phyloP scores from a whole-genome alignment of 2,329 filamentous ascomycete genomes.

The Verticillium albo-atrum region DNA sequence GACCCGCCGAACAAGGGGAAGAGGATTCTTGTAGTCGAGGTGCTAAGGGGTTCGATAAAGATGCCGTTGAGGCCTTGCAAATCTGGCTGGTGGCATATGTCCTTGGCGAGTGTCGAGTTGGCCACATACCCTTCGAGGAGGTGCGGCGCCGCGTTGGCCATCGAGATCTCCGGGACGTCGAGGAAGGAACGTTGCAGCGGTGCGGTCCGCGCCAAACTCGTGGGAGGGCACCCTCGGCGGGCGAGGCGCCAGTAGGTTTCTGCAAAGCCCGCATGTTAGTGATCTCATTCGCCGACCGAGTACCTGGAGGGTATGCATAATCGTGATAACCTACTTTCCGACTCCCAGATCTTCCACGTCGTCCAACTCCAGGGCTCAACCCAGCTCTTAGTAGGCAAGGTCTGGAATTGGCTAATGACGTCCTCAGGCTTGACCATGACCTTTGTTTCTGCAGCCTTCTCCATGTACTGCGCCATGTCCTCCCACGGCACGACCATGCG shows the following conservation, averaged over 20 bases:
- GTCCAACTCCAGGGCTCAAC: conserved; percentile 27
- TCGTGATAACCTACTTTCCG: conserved; percentile 34
- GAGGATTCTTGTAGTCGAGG: conserved; percentile 50
- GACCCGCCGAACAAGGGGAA: conserved; percentile 66
- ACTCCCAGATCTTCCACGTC: conserved; percentile 43
- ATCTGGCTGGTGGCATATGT: conserved; percentile 63
- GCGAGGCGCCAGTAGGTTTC: conserved; percentile 54
- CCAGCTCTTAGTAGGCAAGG: conserved; percentile 30
- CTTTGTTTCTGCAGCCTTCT: conserved; percentile 43
- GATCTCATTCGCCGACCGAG: too few species aligned
- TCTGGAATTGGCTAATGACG: conserved; percentile 38
- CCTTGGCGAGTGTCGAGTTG: conserved; percentile 56
- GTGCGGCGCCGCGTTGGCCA: conserved; percentile 41
- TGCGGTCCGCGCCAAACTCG: conserved; percentile 53
- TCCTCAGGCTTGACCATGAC: conserved; percentile 37
- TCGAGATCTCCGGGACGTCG: conserved; percentile 37
- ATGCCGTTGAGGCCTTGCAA: conserved; percentile 60
- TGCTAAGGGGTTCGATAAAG: conserved; percentile 56
- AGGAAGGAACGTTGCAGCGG: conserved; percentile 32
- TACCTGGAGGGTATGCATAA: background rate
- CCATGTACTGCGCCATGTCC: conserved; percentile 50
- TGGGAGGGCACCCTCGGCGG: conserved; percentile 56
- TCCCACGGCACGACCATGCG: conserved; percentile 61
- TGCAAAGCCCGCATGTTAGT: conserved; percentile 13
- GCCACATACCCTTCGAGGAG: conserved; percentile 53